Conservation (phyloP, 1,139 yeast species). For the Martiniozyma asiatica region DNA sequence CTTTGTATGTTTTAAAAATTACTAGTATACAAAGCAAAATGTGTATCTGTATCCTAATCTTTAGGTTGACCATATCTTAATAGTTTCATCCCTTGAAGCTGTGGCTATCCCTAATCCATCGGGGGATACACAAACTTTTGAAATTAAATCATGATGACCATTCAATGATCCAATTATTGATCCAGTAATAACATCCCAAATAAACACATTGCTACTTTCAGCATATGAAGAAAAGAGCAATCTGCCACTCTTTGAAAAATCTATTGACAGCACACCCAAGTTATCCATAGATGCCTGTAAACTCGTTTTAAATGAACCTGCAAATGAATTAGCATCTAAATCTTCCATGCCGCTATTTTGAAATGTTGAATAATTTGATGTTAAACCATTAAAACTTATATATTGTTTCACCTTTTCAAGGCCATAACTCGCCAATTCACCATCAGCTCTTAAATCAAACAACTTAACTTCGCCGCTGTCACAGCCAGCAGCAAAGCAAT, state of each 20-base stretch:
- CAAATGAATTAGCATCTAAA: conserved; percentile 5
- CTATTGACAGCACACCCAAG: conserved; percentile 59
- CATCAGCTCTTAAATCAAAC: conserved; percentile 69
- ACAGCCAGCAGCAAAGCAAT: conserved; percentile 56
- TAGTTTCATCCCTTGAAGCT: conserved; percentile 59
- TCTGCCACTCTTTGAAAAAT: conserved; percentile 68
- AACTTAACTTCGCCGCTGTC: conserved; percentile 70
- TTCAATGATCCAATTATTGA: conserved; percentile 50
- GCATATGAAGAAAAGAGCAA: conserved; percentile 66
- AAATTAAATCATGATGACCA: conserved; percentile 45
- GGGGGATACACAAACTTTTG: conserved; percentile 54
- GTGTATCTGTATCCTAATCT: background rate
- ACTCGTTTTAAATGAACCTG: conserved; percentile 13
- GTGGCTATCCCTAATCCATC: conserved; percentile 69
- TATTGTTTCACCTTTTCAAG: conserved; percentile 18
- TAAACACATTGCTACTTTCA: conserved; percentile 51
- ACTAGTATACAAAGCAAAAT: conserved; percentile 1
- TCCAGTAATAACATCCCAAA: conserved; percentile 69
- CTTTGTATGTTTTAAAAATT: background rate
- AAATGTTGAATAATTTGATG: conserved; percentile 5
- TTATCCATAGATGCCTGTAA: conserved; percentile 33
- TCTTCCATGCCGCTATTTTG: conserved; percentile 2
- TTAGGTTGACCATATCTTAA: conserved; percentile 43
- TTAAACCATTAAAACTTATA: conserved; percentile 5
- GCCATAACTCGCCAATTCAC: conserved; percentile 47